phyloP scores from a whole-genome alignment of 176 grass and related monocot genomes.

The Chloris gayana region DNA sequence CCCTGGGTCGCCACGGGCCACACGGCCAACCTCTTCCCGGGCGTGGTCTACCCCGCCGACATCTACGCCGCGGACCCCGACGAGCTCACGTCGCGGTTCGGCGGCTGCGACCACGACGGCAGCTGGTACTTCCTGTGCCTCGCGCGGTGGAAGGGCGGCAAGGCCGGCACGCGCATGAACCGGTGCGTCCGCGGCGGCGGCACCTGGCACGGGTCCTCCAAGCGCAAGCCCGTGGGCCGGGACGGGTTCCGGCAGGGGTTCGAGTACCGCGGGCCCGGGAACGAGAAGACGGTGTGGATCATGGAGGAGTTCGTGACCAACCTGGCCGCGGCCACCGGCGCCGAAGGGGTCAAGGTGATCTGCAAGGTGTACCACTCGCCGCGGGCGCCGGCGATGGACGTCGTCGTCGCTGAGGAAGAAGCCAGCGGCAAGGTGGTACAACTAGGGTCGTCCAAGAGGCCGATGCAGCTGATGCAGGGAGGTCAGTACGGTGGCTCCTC shows the following conservation, averaged over 20 bases:
- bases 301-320: constrained; percentile 1
- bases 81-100: background rate
- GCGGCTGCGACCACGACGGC: background rate
- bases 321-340: background rate
- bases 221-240: background rate
- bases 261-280: background rate
- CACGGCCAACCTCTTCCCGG: background rate
- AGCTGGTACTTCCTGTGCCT: constrained; percentile 16
- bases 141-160: background rate
- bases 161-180: background rate
- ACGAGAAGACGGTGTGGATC: background rate
- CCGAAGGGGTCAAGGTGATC: background rate
- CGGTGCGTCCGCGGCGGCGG: background rate
- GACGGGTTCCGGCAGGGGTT: background rate
- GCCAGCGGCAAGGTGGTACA: background rate
- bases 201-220: background rate
- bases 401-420: background rate
- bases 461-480: no score
- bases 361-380: background rate
- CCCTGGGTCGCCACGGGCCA: background rate
- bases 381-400: background rate
- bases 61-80: background rate
- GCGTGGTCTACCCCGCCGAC: background rate
- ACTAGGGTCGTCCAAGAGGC: background rate
- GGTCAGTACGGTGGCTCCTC: no score